Evolutionary conservation across 2,329 filamentous ascomycete species (phyloP).

Genomic region (Fusarium pseudoanthophilum): DNA sequence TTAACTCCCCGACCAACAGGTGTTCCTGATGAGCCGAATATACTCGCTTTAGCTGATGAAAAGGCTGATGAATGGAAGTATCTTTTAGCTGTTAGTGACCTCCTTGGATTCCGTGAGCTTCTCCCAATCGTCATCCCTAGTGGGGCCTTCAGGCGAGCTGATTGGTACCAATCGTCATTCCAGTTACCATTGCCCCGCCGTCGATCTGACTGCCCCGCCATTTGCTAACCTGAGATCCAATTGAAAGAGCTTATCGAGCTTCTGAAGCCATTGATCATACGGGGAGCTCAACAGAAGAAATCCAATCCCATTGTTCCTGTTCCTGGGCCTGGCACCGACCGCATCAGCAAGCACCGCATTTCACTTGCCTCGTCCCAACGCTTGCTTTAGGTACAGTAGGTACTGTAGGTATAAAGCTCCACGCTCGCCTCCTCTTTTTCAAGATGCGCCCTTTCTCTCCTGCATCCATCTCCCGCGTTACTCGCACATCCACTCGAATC

Average conservation of each 20-base stretch:
- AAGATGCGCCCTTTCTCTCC: constrained; percentile 36
- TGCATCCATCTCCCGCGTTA: constrained; percentile 34
- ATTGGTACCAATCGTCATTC: constrained; percentile 44
- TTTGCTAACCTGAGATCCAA: constrained; percentile 33
- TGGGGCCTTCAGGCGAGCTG: constrained; percentile 28
- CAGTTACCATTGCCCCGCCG: constrained; percentile 39
- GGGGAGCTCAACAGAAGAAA: constrained; percentile 36
- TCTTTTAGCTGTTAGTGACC: constrained; percentile 9
- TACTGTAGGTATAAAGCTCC: constrained; percentile 33
- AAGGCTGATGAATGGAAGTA: constrained; percentile 16
- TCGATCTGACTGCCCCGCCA: constrained; percentile 46
- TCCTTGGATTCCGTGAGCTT: constrained; percentile 37
- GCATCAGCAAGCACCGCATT: constrained; percentile 27
- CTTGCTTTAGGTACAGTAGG: not conserved
- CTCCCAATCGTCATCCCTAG: constrained; percentile 44
- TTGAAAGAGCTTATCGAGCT: constrained; percentile 37
- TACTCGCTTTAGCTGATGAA: not conserved
- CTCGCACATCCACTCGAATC: constrained; percentile 31
- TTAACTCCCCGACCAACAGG: not conserved
- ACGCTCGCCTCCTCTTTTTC: constrained; percentile 24
- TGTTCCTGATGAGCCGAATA: constrained; percentile 3
- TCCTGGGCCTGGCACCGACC: constrained; percentile 18
- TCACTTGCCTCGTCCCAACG: not conserved
- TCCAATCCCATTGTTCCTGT: constrained; percentile 22
- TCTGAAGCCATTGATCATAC: constrained; percentile 37